A percentile compares a stretch with the other conserved stretches of the same genome.
These are phyloP conservation scores for Ogataea sp. DNA, from an alignment of 805 yeast genomes.

Conservation along the genomic window DNA sequence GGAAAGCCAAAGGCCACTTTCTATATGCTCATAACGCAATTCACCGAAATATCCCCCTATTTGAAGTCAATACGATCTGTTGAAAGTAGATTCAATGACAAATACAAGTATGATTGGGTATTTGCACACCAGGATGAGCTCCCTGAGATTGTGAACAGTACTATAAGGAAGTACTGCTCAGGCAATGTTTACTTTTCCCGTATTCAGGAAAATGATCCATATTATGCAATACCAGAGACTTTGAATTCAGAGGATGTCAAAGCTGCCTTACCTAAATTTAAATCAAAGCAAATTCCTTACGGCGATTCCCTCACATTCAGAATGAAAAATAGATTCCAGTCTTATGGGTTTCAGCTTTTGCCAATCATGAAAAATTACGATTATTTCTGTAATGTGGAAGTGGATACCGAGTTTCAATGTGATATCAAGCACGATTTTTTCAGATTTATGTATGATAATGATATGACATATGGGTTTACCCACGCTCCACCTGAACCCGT, in stretches of 20 bases:
- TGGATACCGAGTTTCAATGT: constrained; percentile 44
- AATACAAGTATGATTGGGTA: constrained; percentile 83
- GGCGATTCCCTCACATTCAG: constrained; percentile 34
- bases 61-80: constrained; percentile 36
- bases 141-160: constrained; percentile 54
- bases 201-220: constrained; percentile 40
- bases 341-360: constrained; percentile 34
- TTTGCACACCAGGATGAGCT: constrained; percentile 44
- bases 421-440: constrained; percentile 51
- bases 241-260: constrained; percentile 38
- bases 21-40: constrained; percentile 16
- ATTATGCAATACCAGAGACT: constrained; percentile 64
- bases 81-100: constrained; percentile 75
- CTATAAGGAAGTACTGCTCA: constrained; percentile 54
- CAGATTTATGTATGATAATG: constrained; percentile 27
- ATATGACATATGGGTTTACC: constrained; percentile 39
- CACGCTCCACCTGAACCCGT: constrained; percentile 18
- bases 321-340: constrained; percentile 50
- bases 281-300: constrained; percentile 26
- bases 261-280: constrained; percentile 30
- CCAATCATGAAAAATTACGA: constrained; percentile 34
- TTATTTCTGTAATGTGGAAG: constrained; percentile 54
- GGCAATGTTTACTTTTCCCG: constrained; percentile 67
- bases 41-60: constrained; percentile 4
- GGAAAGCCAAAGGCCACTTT: constrained; percentile 12